Percentiles rank a stretch among this genome's conserved stretches.
phyloP scores from a whole-genome alignment of 805 yeast genomes.

The Millerozyma miso region DNA sequence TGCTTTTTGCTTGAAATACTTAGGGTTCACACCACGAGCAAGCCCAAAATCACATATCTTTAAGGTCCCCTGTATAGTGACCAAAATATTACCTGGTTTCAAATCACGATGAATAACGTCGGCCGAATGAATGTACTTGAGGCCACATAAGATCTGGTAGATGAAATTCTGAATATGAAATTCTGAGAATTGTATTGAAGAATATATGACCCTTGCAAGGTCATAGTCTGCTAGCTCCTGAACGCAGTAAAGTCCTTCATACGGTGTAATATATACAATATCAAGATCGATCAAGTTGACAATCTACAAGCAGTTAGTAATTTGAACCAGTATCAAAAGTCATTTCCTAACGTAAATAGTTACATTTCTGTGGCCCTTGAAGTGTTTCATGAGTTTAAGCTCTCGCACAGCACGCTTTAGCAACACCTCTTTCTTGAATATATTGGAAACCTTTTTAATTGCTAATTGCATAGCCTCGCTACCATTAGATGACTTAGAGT shows the following conservation, averaged over 20 bases:
- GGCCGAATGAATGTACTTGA: slow-evolving; percentile 87
- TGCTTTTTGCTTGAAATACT: slow-evolving; percentile 25
- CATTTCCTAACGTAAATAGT: slow-evolving; percentile 9
- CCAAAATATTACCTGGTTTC: slow-evolving; percentile 86
- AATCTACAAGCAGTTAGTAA: slow-evolving; percentile 38
- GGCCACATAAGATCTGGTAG: slow-evolving; percentile 81
- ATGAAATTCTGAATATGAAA: slow-evolving; percentile 72
- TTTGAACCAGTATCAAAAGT: not conserved
- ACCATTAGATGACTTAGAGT: slow-evolving; percentile 31
- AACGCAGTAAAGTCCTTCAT: slow-evolving; percentile 83
- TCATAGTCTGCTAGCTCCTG: slow-evolving; percentile 85
- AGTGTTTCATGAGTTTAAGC: slow-evolving; percentile 71
- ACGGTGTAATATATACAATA: slow-evolving; percentile 59
- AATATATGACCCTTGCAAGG: slow-evolving; percentile 74
- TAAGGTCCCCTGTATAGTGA: slow-evolving; percentile 65
- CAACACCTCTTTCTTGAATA: slow-evolving; percentile 62
- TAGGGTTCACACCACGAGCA: slow-evolving; percentile 65
- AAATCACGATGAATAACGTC: slow-evolving; percentile 90
- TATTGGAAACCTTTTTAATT: slow-evolving; percentile 73
- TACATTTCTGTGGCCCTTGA: slow-evolving; percentile 79
- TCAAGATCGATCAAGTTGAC: slow-evolving; percentile 73
- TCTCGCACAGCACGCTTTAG: slow-evolving; percentile 82
- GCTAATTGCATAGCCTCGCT: slow-evolving; percentile 47
- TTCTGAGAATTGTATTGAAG: slow-evolving; percentile 74
- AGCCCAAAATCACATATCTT: slow-evolving; percentile 94